phyloP scores from a whole-genome alignment of 106 monocot species.

The Acanthochlamys bracteata region DNA sequence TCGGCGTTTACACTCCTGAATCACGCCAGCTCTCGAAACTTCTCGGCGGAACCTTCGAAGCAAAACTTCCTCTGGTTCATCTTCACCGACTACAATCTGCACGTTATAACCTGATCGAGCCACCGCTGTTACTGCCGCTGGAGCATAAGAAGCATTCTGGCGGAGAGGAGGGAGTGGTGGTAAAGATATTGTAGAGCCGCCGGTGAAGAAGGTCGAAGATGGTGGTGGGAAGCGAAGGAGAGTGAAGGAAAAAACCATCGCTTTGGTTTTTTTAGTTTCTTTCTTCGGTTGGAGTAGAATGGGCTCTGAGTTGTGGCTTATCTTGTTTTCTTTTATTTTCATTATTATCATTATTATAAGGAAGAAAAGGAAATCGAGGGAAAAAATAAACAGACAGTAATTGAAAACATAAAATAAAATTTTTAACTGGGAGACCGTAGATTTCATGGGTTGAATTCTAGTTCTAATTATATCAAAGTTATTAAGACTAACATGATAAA shows the following conservation, averaged over 20 bases:
- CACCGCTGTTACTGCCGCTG: constrained; percentile 8
- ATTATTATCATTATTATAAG: too few relatives aligned
- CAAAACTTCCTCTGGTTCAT: constrained; percentile 52
- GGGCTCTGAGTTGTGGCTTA: too few relatives aligned
- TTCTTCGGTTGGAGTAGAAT: not conserved
- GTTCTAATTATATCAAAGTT: too few relatives aligned
- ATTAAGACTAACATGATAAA: too few relatives aligned
- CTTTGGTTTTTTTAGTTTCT: not conserved
- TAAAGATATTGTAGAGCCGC: not conserved
- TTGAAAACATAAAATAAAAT: too few relatives aligned
- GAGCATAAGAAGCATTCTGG: not conserved
- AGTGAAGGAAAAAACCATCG: not conserved
- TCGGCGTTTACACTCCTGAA: constrained; percentile 62
- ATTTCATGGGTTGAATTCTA: too few relatives aligned
- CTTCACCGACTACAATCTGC: constrained; percentile 52
- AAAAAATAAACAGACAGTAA: too few relatives aligned
- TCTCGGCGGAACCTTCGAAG: constrained; percentile 58
- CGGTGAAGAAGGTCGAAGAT: not conserved
- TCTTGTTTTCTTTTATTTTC: too few relatives aligned
- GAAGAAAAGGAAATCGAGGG: too few relatives aligned
- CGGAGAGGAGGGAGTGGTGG: not conserved
- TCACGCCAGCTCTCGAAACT: constrained; percentile 59
- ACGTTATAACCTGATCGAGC: constrained; percentile 55
- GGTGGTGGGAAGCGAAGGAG: constrained; percentile 15
- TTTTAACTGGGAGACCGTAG: too few relatives aligned